Percentiles rank a stretch among this genome's conserved stretches.
Evolutionary conservation across 1,139 yeast genomes (phyloP).

Genomic region (Zygotorulaspora mrakii): DNA sequence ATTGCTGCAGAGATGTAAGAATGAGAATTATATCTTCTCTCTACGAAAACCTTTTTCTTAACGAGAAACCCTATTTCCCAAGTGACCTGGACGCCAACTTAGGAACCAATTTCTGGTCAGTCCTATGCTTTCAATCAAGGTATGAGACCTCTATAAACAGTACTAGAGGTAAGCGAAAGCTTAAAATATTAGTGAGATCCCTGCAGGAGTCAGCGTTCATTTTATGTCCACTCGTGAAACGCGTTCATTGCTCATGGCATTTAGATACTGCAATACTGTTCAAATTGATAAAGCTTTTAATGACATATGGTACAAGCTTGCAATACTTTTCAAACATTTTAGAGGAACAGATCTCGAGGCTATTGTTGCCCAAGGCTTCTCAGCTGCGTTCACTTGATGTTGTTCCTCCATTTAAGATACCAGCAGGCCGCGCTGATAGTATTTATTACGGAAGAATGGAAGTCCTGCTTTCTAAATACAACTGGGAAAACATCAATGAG

Average conservation of each 20-base stretch:
- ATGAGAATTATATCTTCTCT: slow-evolving; percentile 19
- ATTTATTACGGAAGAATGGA: slow-evolving; percentile 22
- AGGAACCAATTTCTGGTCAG: slow-evolving; percentile 30
- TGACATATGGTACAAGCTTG: slow-evolving; percentile 20
- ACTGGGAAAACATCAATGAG: slow-evolving; percentile 22
- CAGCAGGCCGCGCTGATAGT: slow-evolving; percentile 20
- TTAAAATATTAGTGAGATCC: slow-evolving; percentile 25
- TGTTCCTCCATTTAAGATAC: slow-evolving; percentile 25
- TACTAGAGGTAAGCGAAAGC: slow-evolving; percentile 19
- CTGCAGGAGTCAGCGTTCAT: slow-evolving; percentile 18
- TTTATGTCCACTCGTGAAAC: slow-evolving; percentile 24
- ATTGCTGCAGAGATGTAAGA: slow-evolving; percentile 24
- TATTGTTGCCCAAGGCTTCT: slow-evolving; percentile 16
- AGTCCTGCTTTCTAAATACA: slow-evolving; percentile 16
- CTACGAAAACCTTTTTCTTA: slow-evolving; percentile 30
- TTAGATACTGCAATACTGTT: slow-evolving; percentile 20
- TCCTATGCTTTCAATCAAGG: slow-evolving; percentile 18
- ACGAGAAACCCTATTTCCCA: slow-evolving; percentile 25
- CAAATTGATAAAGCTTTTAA: slow-evolving; percentile 21
- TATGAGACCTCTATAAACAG: slow-evolving; percentile 7
- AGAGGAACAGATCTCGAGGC: slow-evolving; percentile 20
- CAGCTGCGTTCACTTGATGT: slow-evolving; percentile 26
- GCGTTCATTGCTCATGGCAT: slow-evolving; percentile 35
- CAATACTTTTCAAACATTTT: slow-evolving; percentile 30
- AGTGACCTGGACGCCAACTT: slow-evolving; percentile 26